Percentiles rank a stretch among this genome's conserved stretches.
These are phyloP conservation scores for Wickerhamiella australiensis DNA, from an alignment of 805 yeast species.

Conservation along the genomic window DNA sequence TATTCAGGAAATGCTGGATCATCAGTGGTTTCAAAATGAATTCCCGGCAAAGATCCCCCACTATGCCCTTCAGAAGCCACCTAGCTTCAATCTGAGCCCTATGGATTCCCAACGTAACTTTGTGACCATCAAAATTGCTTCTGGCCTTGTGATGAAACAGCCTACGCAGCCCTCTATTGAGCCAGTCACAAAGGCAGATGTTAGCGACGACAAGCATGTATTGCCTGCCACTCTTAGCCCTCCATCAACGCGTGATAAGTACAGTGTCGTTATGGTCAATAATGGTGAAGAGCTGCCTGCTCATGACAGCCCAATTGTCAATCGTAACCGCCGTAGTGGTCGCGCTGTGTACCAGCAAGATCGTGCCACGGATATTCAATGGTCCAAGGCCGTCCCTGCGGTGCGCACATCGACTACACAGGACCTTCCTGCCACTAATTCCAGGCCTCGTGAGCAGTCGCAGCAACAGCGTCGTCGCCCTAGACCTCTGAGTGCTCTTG, in stretches of 20 bases:
- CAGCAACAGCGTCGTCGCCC: constrained; percentile 10
- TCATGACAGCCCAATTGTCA: constrained; percentile 24
- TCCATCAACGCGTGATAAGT: constrained; percentile 77
- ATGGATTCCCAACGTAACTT: constrained; percentile 57
- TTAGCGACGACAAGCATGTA: constrained; percentile 34
- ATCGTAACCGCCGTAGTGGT: constrained; percentile 14
- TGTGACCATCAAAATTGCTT: constrained; percentile 47
- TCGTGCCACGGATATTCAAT: constrained; percentile 3
- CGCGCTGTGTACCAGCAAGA: constrained; percentile 1
- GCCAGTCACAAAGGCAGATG: constrained; percentile 33
- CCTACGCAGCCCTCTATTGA: constrained; percentile 16
- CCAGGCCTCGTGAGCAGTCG: background rate
- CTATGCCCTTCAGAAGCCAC: constrained; percentile 49
- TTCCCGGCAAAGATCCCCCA: constrained; percentile 64
- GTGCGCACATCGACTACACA: constrained; percentile 13
- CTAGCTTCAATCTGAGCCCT: constrained; percentile 45
- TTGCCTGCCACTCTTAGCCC: constrained; percentile 88
- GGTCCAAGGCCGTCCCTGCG: constrained; percentile 10
- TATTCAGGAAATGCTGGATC: constrained; percentile 60
- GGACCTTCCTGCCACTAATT: background rate
- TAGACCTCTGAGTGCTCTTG: constrained; percentile 3
- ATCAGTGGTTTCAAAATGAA: constrained; percentile 75
- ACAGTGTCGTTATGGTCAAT: constrained; percentile 36
- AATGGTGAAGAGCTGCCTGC: constrained; percentile 11
- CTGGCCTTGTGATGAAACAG: constrained; percentile 37